These are phyloP conservation scores for Cytospora piceicola DNA, from an alignment of 2,329 filamentous ascomycete genomes.

Conservation along the genomic window DNA sequence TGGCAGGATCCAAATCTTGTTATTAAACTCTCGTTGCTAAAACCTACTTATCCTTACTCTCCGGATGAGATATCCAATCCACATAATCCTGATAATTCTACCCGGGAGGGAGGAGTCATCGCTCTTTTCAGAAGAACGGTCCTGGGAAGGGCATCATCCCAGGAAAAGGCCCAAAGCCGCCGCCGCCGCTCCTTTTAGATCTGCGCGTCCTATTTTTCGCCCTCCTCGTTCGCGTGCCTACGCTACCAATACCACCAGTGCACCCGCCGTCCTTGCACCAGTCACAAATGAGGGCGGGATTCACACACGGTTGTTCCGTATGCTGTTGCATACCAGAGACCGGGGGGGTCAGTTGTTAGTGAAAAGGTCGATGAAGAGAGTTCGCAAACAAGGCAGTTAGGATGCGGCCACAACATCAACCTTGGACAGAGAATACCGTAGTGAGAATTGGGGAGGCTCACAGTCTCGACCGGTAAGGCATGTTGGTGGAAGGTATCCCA, in stretches of 20 bases:
- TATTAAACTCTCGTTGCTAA: too few species aligned
- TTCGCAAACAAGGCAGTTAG: background rate
- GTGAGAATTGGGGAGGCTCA: too few species aligned
- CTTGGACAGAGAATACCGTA: background rate
- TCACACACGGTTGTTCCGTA: background rate
- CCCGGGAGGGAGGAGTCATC: background rate
- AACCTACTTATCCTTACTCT: too few species aligned
- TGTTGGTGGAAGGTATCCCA: background rate
- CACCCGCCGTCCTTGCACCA: conserved; percentile 19
- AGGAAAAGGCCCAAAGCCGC: background rate
- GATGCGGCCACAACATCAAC: too few species aligned
- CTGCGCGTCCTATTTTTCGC: background rate
- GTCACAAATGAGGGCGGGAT: conserved; percentile 16
- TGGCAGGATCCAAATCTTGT: too few species aligned
- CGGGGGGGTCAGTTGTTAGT: background rate
- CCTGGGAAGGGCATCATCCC: background rate
- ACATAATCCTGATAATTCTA: background rate
- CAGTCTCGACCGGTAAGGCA: background rate
- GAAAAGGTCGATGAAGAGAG: background rate
- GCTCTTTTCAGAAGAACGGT: background rate
- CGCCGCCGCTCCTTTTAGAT: background rate
- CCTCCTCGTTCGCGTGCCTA: background rate
- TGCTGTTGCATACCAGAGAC: background rate
- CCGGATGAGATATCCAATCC: background rate
- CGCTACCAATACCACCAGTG: background rate